phyloP scores from a whole-genome alignment of 169 alveolate species.

The Plasmodium gonderi region DNA sequence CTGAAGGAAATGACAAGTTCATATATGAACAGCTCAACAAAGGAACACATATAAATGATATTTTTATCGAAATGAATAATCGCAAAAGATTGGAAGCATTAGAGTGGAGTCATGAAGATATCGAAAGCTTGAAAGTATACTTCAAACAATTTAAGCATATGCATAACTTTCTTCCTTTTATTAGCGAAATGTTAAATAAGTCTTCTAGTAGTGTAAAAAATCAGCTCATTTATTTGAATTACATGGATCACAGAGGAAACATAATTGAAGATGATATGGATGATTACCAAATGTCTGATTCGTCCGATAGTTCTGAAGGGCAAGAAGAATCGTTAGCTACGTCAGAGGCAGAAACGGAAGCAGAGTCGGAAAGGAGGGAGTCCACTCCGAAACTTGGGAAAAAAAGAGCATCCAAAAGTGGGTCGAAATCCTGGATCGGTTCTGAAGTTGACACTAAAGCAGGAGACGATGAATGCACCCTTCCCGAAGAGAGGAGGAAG shows the following conservation, averaged over 20 bases:
- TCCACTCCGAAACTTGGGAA: neutral
- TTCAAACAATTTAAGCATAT: slow-evolving; percentile 65
- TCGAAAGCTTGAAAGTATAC: slow-evolving; percentile 26
- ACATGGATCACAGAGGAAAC: slow-evolving; percentile 48
- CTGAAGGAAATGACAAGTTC: slow-evolving; percentile 46
- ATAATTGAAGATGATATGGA: neutral
- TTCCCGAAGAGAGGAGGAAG: neutral
- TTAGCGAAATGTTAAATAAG: slow-evolving; percentile 62
- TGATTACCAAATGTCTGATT: neutral
- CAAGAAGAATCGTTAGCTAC: neutral
- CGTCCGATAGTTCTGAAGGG: neutral
- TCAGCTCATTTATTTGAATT: slow-evolving; percentile 38
- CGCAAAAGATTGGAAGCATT: slow-evolving; percentile 52
- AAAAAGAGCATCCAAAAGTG: too few relatives aligned
- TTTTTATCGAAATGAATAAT: slow-evolving; percentile 29
- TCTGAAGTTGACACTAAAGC: neutral
- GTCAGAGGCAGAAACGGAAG: neutral
- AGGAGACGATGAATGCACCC: neutral
- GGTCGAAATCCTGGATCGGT: too few relatives aligned
- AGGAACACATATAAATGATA: slow-evolving; percentile 28
- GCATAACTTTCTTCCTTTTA: slow-evolving; percentile 49
- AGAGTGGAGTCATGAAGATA: slow-evolving; percentile 58
- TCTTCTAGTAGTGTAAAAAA: slow-evolving; percentile 43
- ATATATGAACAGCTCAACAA: slow-evolving; percentile 20
- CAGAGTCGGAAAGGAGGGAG: neutral